Base-by-base conservation (phyloP, 148 eudicot species). In the Salicornia ramosissima region DNA sequence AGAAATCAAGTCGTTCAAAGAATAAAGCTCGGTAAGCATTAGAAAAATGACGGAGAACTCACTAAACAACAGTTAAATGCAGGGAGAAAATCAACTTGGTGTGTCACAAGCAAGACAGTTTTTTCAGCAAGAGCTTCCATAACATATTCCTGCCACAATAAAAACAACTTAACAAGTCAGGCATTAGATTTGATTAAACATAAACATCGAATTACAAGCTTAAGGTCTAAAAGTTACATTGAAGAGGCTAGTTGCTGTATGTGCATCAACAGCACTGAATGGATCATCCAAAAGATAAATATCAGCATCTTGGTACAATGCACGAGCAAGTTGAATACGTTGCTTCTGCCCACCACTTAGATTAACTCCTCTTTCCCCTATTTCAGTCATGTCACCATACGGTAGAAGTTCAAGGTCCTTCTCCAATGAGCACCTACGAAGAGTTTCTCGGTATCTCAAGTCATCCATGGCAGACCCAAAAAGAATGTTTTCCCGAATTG, bases 251-350 rank as follows among this genome's bases (percentile, higher is more conserved):
- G 90, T 78, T 26, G 96, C 95, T 28, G 98, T 93, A 62, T 90
- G 92, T 36, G 98, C 98, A 80, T 93, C 98, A n/a, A 93, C 98
- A 46, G 98, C 98, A 63, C 98, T 93, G 73, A 93, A 93, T 15
- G 98, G 98, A 76, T 93, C 98, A 68, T 93, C 98, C 79, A 93
- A 74, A 40, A 93, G 90, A 81, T 90, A 93, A 58, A 93, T 77
- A 64, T 90, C 96, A 30, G 98, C 92, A 72, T 93, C 75, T 74
- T 84, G 87, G 69, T 93, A 93, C 33, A 93, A 75, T 30, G 98
- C 98, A 64, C 96, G 96, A 70, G 98, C 98, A 65, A 93, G 98
- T 74, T 93, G 98, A 68, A 93, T 87, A 28, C 98, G 71, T 54
- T 93, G 98, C 82, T 93, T 93, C 70, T 92, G 98, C 19, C 98